Base-by-base conservation (phyloP, 2,329 filamentous ascomycete genomes). In the Calonectria ilicicola region DNA sequence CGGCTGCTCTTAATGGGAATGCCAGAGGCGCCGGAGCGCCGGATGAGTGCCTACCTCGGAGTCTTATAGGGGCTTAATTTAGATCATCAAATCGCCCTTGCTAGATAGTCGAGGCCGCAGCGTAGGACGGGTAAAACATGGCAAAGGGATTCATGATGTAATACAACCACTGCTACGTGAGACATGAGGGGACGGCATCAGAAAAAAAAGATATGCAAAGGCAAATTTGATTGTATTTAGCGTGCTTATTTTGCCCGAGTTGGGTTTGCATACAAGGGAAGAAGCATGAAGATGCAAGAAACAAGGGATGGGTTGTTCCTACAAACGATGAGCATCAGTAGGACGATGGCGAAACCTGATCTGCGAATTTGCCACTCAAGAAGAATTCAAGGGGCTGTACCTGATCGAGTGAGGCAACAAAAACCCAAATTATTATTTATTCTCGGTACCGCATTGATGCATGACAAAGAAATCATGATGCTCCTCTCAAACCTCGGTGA, bases 61-160 rank as follows among this genome's bases (percentile, higher is more conserved):
- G 17, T 46, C 40, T 63, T 23, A 32, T 21, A 46, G 58, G 38
- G 38, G 40, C 40, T 26, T 65, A 38, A 65, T 49, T 65, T 51
- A 65, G 44, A 65, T 51, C 44, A 53, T 26, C 63, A n/a, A 21
- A 46, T 27, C 47, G 53, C 63, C 63, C 63, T 53, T 65, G 63
- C 53, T 53, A 29, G 32, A 27, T 17, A 35, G 46, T 42, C 32
- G 29, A 49, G 47, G 46, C 47, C 58, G 38, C 17, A 32, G 23
- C 40, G 40, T 46, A 12, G 53, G n/a, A 27, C 53, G 53, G 53
- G 53, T 60, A 40, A 60, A 60, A 40, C 53, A 40, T 60, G 53
- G 35, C 53, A 60, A 40, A 60, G 53, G 53, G 53, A 60, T 60
- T 60, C 32, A 10, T n/a, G 53, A 10, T n/a, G 53, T 26, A 27